A percentile compares a stretch with the other conserved stretches of the same genome.
phyloP scores from a whole-genome alignment of 352 stramenopile species.

The Phytophthora pistaciae region DNA sequence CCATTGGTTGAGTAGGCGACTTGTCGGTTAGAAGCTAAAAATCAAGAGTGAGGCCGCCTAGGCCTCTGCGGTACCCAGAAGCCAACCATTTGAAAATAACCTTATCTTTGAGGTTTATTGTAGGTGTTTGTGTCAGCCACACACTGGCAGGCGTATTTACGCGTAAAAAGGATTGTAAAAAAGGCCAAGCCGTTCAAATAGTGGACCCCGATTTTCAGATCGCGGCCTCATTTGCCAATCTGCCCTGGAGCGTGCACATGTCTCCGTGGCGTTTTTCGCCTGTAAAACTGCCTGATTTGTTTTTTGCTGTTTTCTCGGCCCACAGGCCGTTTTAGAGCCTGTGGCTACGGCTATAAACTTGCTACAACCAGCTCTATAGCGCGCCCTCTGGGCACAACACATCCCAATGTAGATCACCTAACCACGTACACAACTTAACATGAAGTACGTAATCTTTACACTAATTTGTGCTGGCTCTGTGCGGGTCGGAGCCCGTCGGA shows the following conservation, averaged over 20 bases:
- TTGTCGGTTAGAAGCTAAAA: too few species aligned
- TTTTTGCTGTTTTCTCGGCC: conserved; percentile 9
- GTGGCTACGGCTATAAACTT: neutral
- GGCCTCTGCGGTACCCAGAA: too few species aligned
- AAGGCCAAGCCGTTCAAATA: neutral
- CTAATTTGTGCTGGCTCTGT: neutral
- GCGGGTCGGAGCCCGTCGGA: neutral
- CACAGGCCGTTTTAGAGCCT: too few species aligned
- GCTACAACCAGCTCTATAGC: neutral
- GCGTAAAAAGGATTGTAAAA: conserved; percentile 11
- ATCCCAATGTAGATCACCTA: neutral
- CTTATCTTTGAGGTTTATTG: too few species aligned
- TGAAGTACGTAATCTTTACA: neutral
- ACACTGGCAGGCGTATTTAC: conserved; percentile 1
- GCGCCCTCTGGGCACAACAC: neutral
- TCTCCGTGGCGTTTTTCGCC: neutral
- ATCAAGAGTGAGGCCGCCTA: too few species aligned
- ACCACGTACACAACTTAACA: neutral
- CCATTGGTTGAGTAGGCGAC: too few species aligned
- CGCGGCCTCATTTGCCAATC: neutral
- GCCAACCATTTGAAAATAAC: too few species aligned
- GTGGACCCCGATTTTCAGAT: neutral
- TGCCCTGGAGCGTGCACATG: neutral
- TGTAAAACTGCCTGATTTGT: neutral
- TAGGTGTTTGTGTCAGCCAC: too few species aligned